Evolutionary conservation across 106 monocot genomes (phyloP).

Genomic region (Ottelia alismoides): DNA sequence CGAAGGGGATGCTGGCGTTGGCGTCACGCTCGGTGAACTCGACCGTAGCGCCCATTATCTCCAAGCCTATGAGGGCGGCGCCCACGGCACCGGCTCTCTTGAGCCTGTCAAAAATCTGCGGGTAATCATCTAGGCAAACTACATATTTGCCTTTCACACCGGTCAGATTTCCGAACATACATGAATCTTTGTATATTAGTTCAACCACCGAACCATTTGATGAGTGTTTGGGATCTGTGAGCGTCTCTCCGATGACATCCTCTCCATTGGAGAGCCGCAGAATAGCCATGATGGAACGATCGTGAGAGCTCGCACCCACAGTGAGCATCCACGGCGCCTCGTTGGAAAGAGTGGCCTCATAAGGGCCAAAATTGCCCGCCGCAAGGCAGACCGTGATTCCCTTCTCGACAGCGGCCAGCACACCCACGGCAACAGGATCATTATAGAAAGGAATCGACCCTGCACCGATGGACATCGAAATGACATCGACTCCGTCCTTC

Average conservation of each 20-base stretch:
- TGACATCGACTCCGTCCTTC: slow-evolving; percentile 11
- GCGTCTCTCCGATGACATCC: slow-evolving; percentile 15
- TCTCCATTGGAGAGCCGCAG: slow-evolving; percentile 55
- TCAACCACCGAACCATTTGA: too few relatives aligned
- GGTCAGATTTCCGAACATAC: too few relatives aligned
- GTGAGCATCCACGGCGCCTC: slow-evolving; percentile 55
- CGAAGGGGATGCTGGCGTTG: too few relatives aligned
- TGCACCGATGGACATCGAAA: slow-evolving; percentile 22
- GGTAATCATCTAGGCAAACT: slow-evolving; percentile 41
- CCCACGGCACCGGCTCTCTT: slow-evolving; percentile 42
- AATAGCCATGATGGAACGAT: slow-evolving; percentile 25
- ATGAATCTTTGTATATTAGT: too few relatives aligned
- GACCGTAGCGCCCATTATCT: too few relatives aligned
- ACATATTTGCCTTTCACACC: too few relatives aligned
- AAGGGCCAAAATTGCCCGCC: slow-evolving; percentile 34
- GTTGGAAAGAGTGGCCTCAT: slow-evolving; percentile 3
- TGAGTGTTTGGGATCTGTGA: slow-evolving; percentile 28
- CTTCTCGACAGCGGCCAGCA: slow-evolving; percentile 18
- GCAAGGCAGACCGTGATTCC: slow-evolving; percentile 22
- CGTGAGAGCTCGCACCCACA: slow-evolving; percentile 29
- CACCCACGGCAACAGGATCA: slow-evolving; percentile 20
- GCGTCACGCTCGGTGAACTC: too few relatives aligned
- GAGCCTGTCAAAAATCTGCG: too few relatives aligned
- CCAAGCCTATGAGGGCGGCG: slow-evolving; percentile 58
- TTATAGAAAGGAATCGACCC: neutral